Percentiles rank a stretch among this genome's conserved stretches.
Evolutionary conservation across 129 eudicot species (phyloP).

Genomic region (Logfia minima): DNA sequence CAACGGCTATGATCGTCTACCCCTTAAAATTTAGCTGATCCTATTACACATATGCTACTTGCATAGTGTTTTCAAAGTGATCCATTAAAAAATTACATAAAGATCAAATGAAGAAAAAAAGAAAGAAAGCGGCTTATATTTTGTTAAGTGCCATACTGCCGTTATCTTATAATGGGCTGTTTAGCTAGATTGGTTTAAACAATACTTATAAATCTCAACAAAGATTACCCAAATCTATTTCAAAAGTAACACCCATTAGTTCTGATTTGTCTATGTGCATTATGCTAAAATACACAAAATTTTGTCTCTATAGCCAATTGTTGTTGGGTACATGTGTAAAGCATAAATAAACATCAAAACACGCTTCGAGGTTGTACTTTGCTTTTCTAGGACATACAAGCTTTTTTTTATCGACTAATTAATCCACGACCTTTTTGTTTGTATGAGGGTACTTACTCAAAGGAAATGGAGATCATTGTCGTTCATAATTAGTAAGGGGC

Average conservation of each 20-base stretch:
- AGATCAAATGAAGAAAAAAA: too few relatives aligned
- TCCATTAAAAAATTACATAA: too few relatives aligned
- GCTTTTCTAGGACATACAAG: conserved; percentile 33
- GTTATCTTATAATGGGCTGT: too few relatives aligned
- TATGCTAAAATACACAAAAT: conserved; percentile 35
- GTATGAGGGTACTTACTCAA: conserved; percentile 21
- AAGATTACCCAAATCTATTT: conserved; percentile 36
- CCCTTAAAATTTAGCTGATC: too few relatives aligned
- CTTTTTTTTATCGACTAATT: conserved; percentile 20
- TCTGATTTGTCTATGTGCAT: conserved; percentile 1
- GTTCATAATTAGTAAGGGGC: conserved; percentile 34
- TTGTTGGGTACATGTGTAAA: conserved; percentile 36
- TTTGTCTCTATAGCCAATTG: conserved; percentile 29
- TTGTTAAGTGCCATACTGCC: too few relatives aligned
- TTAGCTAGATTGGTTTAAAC: too few relatives aligned
- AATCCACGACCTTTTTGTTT: conserved; percentile 19
- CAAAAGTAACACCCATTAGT: conserved; percentile 32
- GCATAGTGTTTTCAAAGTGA: too few relatives aligned
- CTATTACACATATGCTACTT: too few relatives aligned
- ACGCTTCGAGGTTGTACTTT: conserved; percentile 39
- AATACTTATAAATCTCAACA: not conserved
- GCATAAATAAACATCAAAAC: conserved; percentile 27
- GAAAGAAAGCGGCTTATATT: too few relatives aligned
- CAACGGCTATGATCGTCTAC: too few relatives aligned
- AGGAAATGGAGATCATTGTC: conserved; percentile 2